Percentiles rank a stretch among this genome's conserved stretches.
Evolutionary conservation across 2,329 filamentous ascomycete genomes (phyloP).

Genomic region (Phaeoacremonium minimum): DNA sequence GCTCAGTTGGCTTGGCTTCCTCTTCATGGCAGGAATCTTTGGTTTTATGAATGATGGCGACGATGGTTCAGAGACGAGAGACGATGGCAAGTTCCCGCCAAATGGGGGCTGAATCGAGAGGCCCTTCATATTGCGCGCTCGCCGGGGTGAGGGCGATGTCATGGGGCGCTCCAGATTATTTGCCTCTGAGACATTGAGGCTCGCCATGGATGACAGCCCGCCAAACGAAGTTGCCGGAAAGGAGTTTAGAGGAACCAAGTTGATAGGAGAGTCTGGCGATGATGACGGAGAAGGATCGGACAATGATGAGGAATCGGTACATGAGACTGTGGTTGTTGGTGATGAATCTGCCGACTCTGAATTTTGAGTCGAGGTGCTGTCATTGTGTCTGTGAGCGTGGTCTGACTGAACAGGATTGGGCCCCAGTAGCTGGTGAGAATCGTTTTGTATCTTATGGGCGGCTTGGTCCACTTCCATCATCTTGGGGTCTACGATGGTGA

Average conservation of each 20-base stretch:
- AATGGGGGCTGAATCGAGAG: slow-evolving; percentile 70
- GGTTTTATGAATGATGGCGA: slow-evolving; percentile 80
- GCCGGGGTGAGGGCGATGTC: slow-evolving; percentile 66
- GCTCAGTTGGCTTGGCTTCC: slow-evolving; percentile 74
- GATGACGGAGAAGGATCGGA: slow-evolving; percentile 89
- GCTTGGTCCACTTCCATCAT: slow-evolving; percentile 42
- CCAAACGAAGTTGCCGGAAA: slow-evolving; percentile 60
- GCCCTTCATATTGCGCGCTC: slow-evolving; percentile 79
- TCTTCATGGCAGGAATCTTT: slow-evolving; percentile 63
- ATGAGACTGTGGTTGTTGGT: slow-evolving; percentile 89
- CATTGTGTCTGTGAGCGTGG: slow-evolving; percentile 63
- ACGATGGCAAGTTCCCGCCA: slow-evolving; percentile 37
- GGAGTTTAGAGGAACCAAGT: slow-evolving; percentile 65
- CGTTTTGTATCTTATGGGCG: slow-evolving; percentile 26
- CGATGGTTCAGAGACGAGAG: slow-evolving; percentile 59
- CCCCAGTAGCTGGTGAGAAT: slow-evolving; percentile 28
- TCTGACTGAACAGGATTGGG: slow-evolving; percentile 38
- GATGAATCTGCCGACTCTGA: slow-evolving; percentile 90
- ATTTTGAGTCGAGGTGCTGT: slow-evolving; percentile 73
- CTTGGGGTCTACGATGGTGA: slow-evolving; percentile 51
- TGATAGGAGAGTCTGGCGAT: slow-evolving; percentile 84
- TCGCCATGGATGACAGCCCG: slow-evolving; percentile 38
- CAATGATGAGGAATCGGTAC: slow-evolving; percentile 83
- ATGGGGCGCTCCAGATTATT: slow-evolving; percentile 48
- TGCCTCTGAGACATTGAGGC: slow-evolving; percentile 38